Conservation (phyloP, 805 yeast genomes). For the Hermanozyma aechmeae region DNA sequence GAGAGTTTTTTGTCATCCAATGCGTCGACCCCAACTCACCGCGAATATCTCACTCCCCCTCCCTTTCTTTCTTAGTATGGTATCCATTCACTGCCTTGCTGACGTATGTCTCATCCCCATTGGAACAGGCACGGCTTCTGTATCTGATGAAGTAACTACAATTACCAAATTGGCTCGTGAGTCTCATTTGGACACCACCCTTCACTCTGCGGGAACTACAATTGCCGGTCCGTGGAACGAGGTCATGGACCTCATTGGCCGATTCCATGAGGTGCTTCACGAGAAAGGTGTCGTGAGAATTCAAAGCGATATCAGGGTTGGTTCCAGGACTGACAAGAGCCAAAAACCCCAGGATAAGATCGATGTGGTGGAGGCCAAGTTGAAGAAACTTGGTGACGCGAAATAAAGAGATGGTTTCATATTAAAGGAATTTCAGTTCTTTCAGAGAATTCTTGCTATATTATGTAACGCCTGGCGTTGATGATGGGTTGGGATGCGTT, state of each 20-base stretch:
- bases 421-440: too few species aligned
- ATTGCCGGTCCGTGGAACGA: constrained; percentile 91
- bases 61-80: too few species aligned
- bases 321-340: constrained; percentile 69
- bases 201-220: constrained; percentile 91
- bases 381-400: constrained; percentile 3
- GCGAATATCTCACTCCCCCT: too few species aligned
- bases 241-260: constrained; percentile 72
- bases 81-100: constrained; percentile 60
- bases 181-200: constrained; percentile 54
- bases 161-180: constrained; percentile 56
- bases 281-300: constrained; percentile 61
- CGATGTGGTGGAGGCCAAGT: constrained; percentile 49
- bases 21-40: too few species aligned
- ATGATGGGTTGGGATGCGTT: too few species aligned
- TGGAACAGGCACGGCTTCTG: constrained; percentile 72
- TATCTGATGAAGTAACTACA: constrained; percentile 69
- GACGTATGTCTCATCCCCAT: constrained; percentile 83
- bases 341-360: constrained; percentile 71
- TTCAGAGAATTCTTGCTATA: too few species aligned
- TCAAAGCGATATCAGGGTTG: constrained; percentile 80
- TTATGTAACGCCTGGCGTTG: too few species aligned
- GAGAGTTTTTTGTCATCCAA: too few species aligned
- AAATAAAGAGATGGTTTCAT: not conserved
- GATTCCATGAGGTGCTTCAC: constrained; percentile 66